These are phyloP conservation scores for Cryphonectria naterciae DNA, from an alignment of 2,329 filamentous ascomycete genomes.

Conservation along the genomic window DNA sequence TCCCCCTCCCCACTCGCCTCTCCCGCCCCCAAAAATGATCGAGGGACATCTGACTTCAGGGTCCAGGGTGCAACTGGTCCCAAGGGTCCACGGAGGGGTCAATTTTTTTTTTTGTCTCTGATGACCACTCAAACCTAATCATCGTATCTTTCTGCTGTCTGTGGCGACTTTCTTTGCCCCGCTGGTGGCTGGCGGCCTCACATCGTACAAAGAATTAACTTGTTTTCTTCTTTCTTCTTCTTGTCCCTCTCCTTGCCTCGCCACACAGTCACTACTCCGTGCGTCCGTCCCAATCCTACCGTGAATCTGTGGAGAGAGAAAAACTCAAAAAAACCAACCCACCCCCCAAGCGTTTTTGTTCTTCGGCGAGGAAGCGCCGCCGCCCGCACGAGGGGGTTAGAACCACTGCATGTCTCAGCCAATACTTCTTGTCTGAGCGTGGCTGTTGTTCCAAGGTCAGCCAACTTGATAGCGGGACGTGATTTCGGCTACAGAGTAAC, in stretches of 20 bases:
- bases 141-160: background rate
- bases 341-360: no score
- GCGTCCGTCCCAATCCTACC: background rate
- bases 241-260: background rate
- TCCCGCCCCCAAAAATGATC: background rate
- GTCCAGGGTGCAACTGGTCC: background rate
- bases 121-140: background rate
- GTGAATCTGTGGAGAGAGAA: background rate
- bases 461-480: background rate
- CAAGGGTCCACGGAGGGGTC: background rate
- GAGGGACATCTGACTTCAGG: background rate
- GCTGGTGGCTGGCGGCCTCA: background rate
- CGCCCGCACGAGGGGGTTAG: background rate
- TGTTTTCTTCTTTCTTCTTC: background rate
- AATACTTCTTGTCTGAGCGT: background rate
- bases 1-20: background rate
- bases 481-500: background rate
- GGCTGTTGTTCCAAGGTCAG: background rate
- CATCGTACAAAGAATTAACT: background rate
- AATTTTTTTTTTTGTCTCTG: background rate
- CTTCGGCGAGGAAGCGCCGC: background rate
- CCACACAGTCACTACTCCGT: no score
- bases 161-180: background rate
- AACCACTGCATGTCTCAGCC: background rate
- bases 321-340: no score